Evolutionary conservation across 176 grass and related monocot species (phyloP), one percentile per base, ranked within the genome.

Genomic region (Musa troglodytarum): DNA sequence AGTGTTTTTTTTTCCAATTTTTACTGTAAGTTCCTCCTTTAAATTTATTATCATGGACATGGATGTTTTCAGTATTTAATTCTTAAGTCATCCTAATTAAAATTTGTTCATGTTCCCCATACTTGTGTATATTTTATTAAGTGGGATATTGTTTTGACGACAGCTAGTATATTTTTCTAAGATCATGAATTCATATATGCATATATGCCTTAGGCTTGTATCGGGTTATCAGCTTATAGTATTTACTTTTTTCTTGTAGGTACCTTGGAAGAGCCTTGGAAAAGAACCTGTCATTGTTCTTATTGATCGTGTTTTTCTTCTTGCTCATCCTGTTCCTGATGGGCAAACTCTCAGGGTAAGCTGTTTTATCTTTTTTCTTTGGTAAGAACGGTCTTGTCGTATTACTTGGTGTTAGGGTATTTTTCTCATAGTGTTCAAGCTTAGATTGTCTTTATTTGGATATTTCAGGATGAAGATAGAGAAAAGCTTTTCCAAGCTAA

Each of bases 201-300:
- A 43, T 43, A 43, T 43, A 43, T 43, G 34, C 34, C 34, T 43
- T 43, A 4, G 4, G 34, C 34, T 43, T 43, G 34, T 43, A 43
- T 43, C 8, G 54, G 10, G 29, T 63, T 8, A 68, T 5, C 23
- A 74, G 17, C 24, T 12, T 11, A 25, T 65, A 11, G 4, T 63
- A 63, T 63, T 63, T 29, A 22, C 21, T 22, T 24, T 70, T 51
- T 34, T 1, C 55, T 5, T 93, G 34, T 81, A 97, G 94, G 94
- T 98, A 77, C 94, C 94, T 65, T 98, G 94, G 94, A 98, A 98
- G 81, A 75, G 90, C 75, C 82, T 98, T 19, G 94, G 94, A 72
- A 98, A 98, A 86, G 94, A 98, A 76, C 94, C 94, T 57, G 94
- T 98, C 68, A 82, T 98, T 78, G 90, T 98, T 84, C 83, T 91